A percentile compares a stretch with the other conserved stretches of the same genome.
phyloP scores from a whole-genome alignment of 2,329 filamentous ascomycete species.

The Exserohilum turcica region DNA sequence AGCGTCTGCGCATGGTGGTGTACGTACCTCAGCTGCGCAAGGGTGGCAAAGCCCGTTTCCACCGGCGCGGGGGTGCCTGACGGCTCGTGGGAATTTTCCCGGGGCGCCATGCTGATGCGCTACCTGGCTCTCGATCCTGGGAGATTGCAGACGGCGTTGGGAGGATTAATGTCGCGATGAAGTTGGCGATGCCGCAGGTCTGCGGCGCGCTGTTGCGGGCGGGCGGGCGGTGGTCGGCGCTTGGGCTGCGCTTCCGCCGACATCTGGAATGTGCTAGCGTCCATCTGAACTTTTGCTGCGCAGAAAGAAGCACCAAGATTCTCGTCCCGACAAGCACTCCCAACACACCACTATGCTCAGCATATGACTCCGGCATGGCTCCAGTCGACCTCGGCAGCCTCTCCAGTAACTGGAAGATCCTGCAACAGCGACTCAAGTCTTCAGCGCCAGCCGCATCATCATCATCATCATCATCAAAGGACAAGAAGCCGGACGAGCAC shows the following conservation, averaged over 20 bases:
- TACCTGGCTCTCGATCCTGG: conserved; percentile 13
- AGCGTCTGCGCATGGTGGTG: conserved; percentile 32
- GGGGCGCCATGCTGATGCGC: conserved; percentile 57
- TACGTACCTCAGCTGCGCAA: conserved; percentile 78
- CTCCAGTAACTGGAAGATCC: conserved; percentile 75
- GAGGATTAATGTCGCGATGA: conserved; percentile 39
- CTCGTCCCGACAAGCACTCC: conserved; percentile 20
- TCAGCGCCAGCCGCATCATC: conserved; percentile 41
- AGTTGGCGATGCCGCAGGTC: conserved; percentile 23
- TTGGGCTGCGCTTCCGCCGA: conserved; percentile 14
- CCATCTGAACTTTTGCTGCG: conserved; percentile 30
- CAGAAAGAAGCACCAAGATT: conserved; percentile 15
- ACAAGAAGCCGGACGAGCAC: conserved; percentile 31
- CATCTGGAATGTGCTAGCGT: conserved; percentile 22
- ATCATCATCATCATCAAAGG: no score
- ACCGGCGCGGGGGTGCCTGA: conserved; percentile 62
- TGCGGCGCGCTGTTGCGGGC: conserved; percentile 37
- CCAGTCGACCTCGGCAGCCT: conserved; percentile 50
- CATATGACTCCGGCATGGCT: conserved; percentile 41
- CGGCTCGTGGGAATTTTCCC: conserved; percentile 60
- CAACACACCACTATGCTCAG: conserved; percentile 33
- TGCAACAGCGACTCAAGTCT: conserved; percentile 63
- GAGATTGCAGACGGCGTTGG: conserved; percentile 32
- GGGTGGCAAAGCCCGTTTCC: conserved; percentile 81
- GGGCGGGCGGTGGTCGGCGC: conserved; percentile 19